A percentile compares a stretch with the other conserved stretches of the same genome.
These are phyloP conservation scores for Colletotrichum abscissum DNA, from an alignment of 2,329 filamentous ascomycete species.

Conservation along the genomic window DNA sequence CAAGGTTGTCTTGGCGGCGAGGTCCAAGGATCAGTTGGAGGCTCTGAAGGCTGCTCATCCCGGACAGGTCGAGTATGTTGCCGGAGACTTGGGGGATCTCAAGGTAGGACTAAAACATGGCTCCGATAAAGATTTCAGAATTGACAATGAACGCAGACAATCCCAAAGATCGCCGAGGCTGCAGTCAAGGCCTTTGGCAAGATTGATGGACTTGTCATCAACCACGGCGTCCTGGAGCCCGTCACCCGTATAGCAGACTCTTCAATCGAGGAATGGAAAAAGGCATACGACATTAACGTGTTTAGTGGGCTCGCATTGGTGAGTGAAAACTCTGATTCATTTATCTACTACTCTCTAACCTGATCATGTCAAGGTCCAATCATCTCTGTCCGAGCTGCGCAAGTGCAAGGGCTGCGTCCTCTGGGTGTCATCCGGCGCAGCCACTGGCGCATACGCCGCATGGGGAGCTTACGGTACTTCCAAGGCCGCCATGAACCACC, in stretches of 20 bases:
- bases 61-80: conserved; percentile 65
- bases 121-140: background rate
- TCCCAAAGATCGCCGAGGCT: conserved; percentile 70
- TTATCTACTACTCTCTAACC: background rate
- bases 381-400: conserved; percentile 76
- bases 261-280: conserved; percentile 79
- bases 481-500: conserved; percentile 86
- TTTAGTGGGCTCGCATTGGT: conserved; percentile 86
- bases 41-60: conserved; percentile 63
- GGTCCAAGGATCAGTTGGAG: conserved; percentile 61
- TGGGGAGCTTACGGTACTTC: conserved; percentile 87
- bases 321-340: conserved; percentile 43
- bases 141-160: conserved; percentile 53
- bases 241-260: conserved; percentile 77
- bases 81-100: conserved; percentile 65
- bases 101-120: conserved; percentile 50
- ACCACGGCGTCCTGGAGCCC: conserved; percentile 86
- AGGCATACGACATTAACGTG: conserved; percentile 84
- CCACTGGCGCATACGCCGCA: conserved; percentile 71
- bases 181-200: conserved; percentile 76
- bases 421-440: conserved; percentile 84
- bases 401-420: conserved; percentile 77
- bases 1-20: conserved; percentile 69
- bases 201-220: conserved; percentile 86
- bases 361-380: conserved; percentile 68